phyloP scores from a whole-genome alignment of 371 early-diverging fungal genomes.

The Mucor piriformis region DNA sequence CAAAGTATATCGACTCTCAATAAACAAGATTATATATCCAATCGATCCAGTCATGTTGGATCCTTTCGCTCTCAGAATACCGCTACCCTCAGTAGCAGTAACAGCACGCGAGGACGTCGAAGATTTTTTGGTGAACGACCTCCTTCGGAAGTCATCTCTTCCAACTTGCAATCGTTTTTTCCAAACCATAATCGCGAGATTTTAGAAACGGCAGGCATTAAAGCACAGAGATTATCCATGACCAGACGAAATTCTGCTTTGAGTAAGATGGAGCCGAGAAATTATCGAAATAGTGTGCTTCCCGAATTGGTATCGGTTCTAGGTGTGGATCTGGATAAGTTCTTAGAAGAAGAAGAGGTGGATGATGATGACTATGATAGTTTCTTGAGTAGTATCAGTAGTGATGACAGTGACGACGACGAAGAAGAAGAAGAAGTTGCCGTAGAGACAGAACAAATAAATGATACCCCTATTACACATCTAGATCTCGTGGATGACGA shows the following conservation, averaged over 20 bases:
- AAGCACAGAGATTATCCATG: slow-evolving; percentile 52
- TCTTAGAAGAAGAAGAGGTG: slow-evolving; percentile 55
- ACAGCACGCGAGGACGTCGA: slow-evolving; percentile 6
- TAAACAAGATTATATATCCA: slow-evolving; percentile 4
- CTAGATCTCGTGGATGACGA: not conserved
- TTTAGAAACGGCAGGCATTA: slow-evolving; percentile 55
- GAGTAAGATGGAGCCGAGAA: slow-evolving; percentile 23
- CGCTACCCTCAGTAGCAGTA: not conserved
- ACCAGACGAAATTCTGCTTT: slow-evolving; percentile 36
- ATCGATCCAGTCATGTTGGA: slow-evolving; percentile 10
- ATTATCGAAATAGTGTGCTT: slow-evolving; percentile 49
- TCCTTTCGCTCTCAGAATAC: slow-evolving; percentile 25
- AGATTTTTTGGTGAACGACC: slow-evolving; percentile 93
- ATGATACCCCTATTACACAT: not conserved
- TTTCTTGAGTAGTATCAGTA: not conserved
- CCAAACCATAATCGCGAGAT: slow-evolving; percentile 65
- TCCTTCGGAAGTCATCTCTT: slow-evolving; percentile 87
- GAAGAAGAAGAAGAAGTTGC: not conserved
- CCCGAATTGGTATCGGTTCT: slow-evolving; percentile 53
- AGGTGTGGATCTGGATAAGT: slow-evolving; percentile 53
- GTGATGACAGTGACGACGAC: slow-evolving; percentile 7
- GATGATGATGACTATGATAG: slow-evolving; percentile 29
- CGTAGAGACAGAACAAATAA: not conserved
- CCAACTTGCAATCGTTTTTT: slow-evolving; percentile 87
- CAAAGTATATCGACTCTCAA: not conserved